Evolutionary conservation across 768 basidiomycete species (phyloP).

Genomic region (Tubosaeta brunneosetosa): DNA sequence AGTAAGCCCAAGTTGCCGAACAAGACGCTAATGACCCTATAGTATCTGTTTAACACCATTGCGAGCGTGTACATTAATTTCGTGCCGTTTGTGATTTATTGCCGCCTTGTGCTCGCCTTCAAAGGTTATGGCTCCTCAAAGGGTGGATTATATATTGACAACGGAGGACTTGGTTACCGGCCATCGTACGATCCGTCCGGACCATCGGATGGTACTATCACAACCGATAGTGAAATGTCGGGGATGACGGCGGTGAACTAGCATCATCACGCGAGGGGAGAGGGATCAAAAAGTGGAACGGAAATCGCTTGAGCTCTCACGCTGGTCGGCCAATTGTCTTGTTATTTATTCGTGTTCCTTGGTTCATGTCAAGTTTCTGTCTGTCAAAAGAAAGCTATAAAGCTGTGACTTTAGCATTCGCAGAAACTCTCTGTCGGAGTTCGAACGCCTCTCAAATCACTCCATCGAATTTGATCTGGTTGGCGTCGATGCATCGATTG

Average conservation of each 20-base stretch:
- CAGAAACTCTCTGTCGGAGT: constrained; percentile 74
- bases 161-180: neutral
- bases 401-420: neutral
- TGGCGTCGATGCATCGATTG: constrained; percentile 93
- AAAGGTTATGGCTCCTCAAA: neutral
- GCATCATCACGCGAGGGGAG: neutral
- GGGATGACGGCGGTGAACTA: neutral
- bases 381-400: no score
- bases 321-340: no score
- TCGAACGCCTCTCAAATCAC: constrained; percentile 71
- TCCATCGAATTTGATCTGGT: constrained; percentile 93
- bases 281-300: neutral
- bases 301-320: neutral
- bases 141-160: neutral
- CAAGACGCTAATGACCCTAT: neutral
- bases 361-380: no score
- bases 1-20: neutral
- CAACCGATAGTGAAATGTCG: neutral
- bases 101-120: constrained; percentile 6
- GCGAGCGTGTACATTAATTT: neutral
- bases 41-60: neutral
- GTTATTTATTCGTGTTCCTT: no score
- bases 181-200: neutral
- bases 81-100: constrained; percentile 9
- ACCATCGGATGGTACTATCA: neutral